Conservation (phyloP, 2,329 filamentous ascomycete species). For the Erysiphe pulchra region DNA sequence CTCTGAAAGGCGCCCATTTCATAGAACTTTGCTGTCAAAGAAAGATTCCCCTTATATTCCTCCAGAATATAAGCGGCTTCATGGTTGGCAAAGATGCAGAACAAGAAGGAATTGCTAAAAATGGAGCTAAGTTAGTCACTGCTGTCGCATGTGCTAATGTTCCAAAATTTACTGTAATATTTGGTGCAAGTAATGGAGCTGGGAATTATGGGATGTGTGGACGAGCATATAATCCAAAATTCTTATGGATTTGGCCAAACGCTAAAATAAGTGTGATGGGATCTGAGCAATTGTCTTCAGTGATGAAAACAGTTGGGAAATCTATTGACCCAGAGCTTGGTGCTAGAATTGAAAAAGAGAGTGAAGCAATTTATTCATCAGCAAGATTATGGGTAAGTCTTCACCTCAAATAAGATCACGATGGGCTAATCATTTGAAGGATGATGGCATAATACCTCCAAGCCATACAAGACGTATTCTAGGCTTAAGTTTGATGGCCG, state of each 20-base stretch:
- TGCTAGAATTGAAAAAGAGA: conserved; percentile 69
- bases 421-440: conserved; percentile 16
- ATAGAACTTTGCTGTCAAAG: conserved; percentile 84
- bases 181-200: conserved; percentile 79
- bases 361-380: conserved; percentile 66
- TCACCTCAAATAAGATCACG: neutral
- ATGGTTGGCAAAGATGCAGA: conserved; percentile 92
- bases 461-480: conserved; percentile 50
- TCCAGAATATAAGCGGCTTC: conserved; percentile 94
- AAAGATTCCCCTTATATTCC: conserved; percentile 68
- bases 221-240: conserved; percentile 69
- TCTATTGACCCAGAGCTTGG: conserved; percentile 57
- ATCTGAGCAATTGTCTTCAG: conserved; percentile 64
- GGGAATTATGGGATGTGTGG: conserved; percentile 99
- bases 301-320: conserved; percentile 88
- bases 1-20: conserved; percentile 88
- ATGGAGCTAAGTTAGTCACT: conserved; percentile 88
- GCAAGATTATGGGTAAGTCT: conserved; percentile 53
- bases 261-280: conserved; percentile 96
- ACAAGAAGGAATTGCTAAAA: conserved; percentile 87
- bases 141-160: conserved; percentile 85
- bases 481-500: conserved; percentile 44
- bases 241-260: conserved; percentile 95
- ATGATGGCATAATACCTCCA: conserved; percentile 59
- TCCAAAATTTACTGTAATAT: conserved; percentile 88